Evolutionary conservation across 2,329 filamentous ascomycete species (phyloP).

Genomic region (Monosporascus sp.): DNA sequence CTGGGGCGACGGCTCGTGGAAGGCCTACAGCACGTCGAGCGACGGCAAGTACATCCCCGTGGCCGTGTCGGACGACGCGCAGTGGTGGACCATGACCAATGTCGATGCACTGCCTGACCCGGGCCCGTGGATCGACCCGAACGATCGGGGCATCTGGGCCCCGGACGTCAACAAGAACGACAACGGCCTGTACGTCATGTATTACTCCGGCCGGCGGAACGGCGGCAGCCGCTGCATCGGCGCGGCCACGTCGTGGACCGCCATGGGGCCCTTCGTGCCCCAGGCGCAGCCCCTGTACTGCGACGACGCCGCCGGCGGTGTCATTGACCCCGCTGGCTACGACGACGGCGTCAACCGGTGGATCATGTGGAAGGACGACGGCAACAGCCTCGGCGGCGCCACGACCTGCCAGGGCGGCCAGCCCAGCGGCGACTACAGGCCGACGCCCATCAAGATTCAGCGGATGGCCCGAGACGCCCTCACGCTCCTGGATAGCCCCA

Average conservation of each 20-base stretch:
- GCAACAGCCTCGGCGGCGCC: conserved; percentile 24
- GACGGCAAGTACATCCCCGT: conserved; percentile 21
- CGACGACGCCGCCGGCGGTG: conserved; percentile 20
- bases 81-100: conserved; percentile 19
- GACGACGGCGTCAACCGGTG: conserved; percentile 25
- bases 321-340: conserved; percentile 26
- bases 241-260: conserved; percentile 20
- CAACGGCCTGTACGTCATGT: conserved; percentile 24
- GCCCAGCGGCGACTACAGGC: conserved; percentile 16
- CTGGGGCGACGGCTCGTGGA: conserved; percentile 24
- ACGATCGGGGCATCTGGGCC: conserved; percentile 21
- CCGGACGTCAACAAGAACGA: conserved; percentile 27
- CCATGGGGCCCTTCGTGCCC: conserved; percentile 21
- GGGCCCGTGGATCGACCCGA: conserved; percentile 22
- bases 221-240: conserved; percentile 26
- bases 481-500: conserved; percentile 16
- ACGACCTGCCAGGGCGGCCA: conserved; percentile 22
- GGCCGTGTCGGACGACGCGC: conserved; percentile 20
- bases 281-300: conserved; percentile 20
- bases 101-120: conserved; percentile 21
- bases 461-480: conserved; percentile 22
- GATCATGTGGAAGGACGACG: conserved; percentile 28
- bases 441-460: conserved; percentile 26
- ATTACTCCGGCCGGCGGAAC: conserved; percentile 22
- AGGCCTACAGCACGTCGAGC: conserved; percentile 24